These are phyloP conservation scores for Taiozyma onychis DNA, from an alignment of 1,139 yeast species.

Conservation along the genomic window DNA sequence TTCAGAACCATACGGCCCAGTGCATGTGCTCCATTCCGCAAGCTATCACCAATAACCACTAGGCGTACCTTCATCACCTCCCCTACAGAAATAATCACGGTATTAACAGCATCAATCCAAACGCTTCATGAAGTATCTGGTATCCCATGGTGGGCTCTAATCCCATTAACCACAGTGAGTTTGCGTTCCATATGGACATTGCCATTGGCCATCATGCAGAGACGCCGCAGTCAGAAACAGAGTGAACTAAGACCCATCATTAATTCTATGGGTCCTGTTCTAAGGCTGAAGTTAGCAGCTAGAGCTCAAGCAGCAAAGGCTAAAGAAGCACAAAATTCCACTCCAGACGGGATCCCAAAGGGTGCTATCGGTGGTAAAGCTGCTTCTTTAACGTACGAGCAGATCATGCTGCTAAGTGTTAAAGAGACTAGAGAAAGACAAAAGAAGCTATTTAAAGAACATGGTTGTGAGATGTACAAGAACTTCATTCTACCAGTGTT, in stretches of 20 bases:
- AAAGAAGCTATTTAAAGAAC: conserved; percentile 55
- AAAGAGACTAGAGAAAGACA: conserved; percentile 79
- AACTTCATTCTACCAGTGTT: conserved; percentile 66
- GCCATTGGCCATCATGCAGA: conserved; percentile 71
- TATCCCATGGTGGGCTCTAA: conserved; percentile 77
- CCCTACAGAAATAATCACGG: conserved; percentile 17
- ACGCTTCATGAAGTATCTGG: conserved; percentile 49
- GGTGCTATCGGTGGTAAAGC: conserved; percentile 27
- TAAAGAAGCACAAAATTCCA: conserved; percentile 7
- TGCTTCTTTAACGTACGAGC: conserved; percentile 63
- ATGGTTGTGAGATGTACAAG: conserved; percentile 77
- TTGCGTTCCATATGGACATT: conserved; percentile 63
- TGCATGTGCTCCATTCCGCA: not conserved
- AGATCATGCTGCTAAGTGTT: conserved; percentile 63
- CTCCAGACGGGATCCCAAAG: conserved; percentile 5
- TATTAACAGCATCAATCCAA: conserved; percentile 39
- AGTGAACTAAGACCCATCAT: conserved; percentile 63
- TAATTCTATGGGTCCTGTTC: conserved; percentile 69
- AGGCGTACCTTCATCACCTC: conserved; percentile 11
- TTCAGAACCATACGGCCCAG: not conserved
- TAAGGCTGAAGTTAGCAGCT: conserved; percentile 65
- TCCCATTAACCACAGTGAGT: conserved; percentile 67
- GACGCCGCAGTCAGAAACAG: conserved; percentile 66
- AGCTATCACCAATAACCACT: not conserved
- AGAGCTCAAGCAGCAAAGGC: conserved; percentile 25